These are phyloP conservation scores for Cucurbita maxima DNA, from an alignment of 306 rosid genomes.

Conservation along the genomic window DNA sequence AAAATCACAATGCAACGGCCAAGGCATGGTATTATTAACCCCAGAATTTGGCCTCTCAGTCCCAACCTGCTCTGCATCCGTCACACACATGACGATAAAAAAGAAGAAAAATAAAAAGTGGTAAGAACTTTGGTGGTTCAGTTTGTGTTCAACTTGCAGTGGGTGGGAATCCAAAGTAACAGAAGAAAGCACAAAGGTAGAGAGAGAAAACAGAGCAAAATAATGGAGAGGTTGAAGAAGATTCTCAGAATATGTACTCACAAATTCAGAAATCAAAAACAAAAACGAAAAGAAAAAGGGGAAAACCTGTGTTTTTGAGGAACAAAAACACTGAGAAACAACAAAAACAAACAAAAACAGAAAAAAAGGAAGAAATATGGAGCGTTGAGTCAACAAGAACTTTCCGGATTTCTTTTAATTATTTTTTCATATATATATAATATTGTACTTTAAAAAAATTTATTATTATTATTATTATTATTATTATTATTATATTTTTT, in stretches of 20 bases:
- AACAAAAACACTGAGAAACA: background rate
- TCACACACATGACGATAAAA: constrained; percentile 53
- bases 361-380: too few relatives aligned
- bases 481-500: too few relatives aligned
- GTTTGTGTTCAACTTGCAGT: constrained; percentile 19
- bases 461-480: too few relatives aligned
- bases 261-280: background rate
- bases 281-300: background rate
- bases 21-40: constrained; percentile 17
- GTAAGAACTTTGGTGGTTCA: constrained; percentile 11
- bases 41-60: constrained; percentile 27
- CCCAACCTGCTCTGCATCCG: constrained; percentile 50
- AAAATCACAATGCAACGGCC: constrained; percentile 54
- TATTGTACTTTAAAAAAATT: too few relatives aligned
- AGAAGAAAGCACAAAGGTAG: background rate
- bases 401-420: too few relatives aligned
- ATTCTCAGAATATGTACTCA: background rate
- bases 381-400: too few relatives aligned
- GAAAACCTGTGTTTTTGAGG: background rate
- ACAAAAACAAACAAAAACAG: too few relatives aligned
- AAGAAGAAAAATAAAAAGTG: background rate
- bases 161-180: constrained; percentile 23
- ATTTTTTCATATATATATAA: too few relatives aligned
- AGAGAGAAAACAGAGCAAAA: constrained; percentile 5
- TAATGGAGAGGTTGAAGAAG: constrained; percentile 3